Conservation (phyloP, 192 early-diverging fungal species). For the Gamsiella multidivaricata region DNA sequence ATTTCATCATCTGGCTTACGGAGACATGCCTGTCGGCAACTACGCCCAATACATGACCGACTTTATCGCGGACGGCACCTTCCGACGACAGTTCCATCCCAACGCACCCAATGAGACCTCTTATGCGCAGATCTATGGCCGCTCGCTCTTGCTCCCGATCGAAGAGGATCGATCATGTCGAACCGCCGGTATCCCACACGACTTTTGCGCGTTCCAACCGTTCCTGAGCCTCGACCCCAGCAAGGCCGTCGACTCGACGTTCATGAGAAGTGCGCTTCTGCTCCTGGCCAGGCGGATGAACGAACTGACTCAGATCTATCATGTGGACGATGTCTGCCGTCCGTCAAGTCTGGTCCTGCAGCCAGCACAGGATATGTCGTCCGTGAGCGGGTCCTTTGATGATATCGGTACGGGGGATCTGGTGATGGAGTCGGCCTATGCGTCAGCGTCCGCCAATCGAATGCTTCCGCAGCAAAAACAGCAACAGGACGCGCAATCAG, state of each 20-base stretch:
- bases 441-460: conserved; percentile 16
- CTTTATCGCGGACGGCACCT: conserved; percentile 40
- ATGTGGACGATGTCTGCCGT: conserved; percentile 37
- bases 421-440: conserved; percentile 50
- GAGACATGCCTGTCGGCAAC: conserved; percentile 17
- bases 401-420: conserved; percentile 39
- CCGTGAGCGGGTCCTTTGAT: conserved; percentile 13
- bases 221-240: conserved; percentile 32
- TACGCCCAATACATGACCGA: conserved; percentile 25
- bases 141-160: conserved; percentile 33
- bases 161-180: conserved; percentile 23
- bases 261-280: conserved; percentile 21
- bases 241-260: conserved; percentile 22
- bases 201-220: conserved; percentile 52
- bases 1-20: conserved; percentile 50
- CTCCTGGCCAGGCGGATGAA: conserved; percentile 42
- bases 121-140: conserved; percentile 42
- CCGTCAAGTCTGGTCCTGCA: neutral
- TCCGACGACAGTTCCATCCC: conserved; percentile 30
- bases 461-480: neutral
- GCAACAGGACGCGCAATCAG: neutral
- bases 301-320: conserved; percentile 5
- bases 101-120: conserved; percentile 33
- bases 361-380: conserved; percentile 1
- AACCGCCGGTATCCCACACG: conserved; percentile 31